phyloP scores from a whole-genome alignment of 2,329 filamentous ascomycete genomes.

The Aspergillus tamarii region DNA sequence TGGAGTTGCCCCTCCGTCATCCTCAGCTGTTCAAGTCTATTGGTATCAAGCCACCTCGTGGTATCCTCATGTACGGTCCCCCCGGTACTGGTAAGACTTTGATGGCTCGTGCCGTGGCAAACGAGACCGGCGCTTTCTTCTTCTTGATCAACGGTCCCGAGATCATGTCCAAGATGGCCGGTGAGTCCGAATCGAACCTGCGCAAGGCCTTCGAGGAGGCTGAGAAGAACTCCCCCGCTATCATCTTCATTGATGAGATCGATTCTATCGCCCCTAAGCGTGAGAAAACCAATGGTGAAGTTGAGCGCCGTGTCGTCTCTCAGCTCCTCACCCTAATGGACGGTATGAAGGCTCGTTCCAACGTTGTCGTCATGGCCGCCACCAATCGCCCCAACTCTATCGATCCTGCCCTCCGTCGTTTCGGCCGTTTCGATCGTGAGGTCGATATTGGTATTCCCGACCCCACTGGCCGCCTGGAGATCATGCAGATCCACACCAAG shows the following conservation, averaged over 20 bases:
- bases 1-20: slow-evolving; percentile 93
- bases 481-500: slow-evolving; percentile 99
- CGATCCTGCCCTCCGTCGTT: slow-evolving; percentile 94
- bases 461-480: slow-evolving; percentile 97
- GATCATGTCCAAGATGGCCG: slow-evolving; percentile 99
- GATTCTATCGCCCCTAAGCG: slow-evolving; percentile 99
- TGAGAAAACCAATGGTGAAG: slow-evolving; percentile 99
- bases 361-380: slow-evolving; percentile 98
- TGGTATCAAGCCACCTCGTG: slow-evolving; percentile 98
- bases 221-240: slow-evolving; percentile 98
- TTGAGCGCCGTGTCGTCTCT: slow-evolving; percentile 97
- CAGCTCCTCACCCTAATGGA: slow-evolving; percentile 98
- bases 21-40: slow-evolving; percentile 99
- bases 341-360: slow-evolving; percentile 98
- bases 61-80: slow-evolving; percentile 94
- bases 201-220: slow-evolving; percentile 99
- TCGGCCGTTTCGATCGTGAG: slow-evolving; percentile 98
- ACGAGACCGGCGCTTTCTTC: slow-evolving; percentile 98
- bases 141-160: slow-evolving; percentile 99
- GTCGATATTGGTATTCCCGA: slow-evolving; percentile 98
- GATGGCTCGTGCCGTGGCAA: slow-evolving; percentile 97
- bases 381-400: slow-evolving; percentile 99
- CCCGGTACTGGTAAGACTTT: slow-evolving; percentile 99
- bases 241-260: slow-evolving; percentile 99
- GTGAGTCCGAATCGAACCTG: slow-evolving; percentile 97